Conservation (phyloP, 1,284 basidiomycete species). For the Cryptococcus wingfieldii region DNA sequence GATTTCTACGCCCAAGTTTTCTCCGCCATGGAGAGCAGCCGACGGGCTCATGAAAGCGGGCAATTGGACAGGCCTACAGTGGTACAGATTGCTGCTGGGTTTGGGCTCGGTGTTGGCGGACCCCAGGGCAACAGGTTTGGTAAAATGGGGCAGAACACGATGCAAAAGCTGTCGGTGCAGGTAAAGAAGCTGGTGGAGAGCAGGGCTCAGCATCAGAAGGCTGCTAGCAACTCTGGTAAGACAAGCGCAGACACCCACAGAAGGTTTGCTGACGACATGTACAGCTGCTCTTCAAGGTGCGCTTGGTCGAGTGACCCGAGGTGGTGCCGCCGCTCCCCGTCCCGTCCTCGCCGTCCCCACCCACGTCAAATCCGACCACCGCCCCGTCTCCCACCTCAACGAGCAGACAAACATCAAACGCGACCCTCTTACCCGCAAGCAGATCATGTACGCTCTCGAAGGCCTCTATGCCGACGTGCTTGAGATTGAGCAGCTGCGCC, state of each 20-base stretch:
- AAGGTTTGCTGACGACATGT: conserved; percentile 3
- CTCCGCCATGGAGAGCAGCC: conserved; percentile 71
- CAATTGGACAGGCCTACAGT: conserved; percentile 61
- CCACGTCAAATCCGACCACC: conserved; percentile 44
- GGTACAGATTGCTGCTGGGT: conserved; percentile 67
- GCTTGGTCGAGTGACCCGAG: conserved; percentile 85
- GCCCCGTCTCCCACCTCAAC: conserved; percentile 47
- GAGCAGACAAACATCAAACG: conserved; percentile 49
- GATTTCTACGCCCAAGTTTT: conserved; percentile 99
- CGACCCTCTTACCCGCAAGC: conserved; percentile 68
- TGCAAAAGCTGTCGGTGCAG: conserved; percentile 96
- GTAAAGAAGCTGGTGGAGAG: conserved; percentile 95
- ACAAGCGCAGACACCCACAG: conserved; percentile 4
- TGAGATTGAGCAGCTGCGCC: conserved; percentile 76
- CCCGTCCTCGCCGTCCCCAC: conserved; percentile 81
- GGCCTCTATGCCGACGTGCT: conserved; percentile 80
- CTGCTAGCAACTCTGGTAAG: conserved; percentile 69
- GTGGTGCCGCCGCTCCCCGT: conserved; percentile 70
- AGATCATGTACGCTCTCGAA: conserved; percentile 78
- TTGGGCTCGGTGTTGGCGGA: conserved; percentile 72
- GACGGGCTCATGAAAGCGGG: conserved; percentile 58
- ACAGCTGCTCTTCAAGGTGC: conserved; percentile 75
- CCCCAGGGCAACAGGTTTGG: conserved; percentile 58
- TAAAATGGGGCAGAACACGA: conserved; percentile 66
- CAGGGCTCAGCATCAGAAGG: conserved; percentile 77